Percentiles rank a stretch among this genome's conserved stretches.
Evolutionary conservation across 768 basidiomycete species (phyloP).

Genomic region (Podaxis rugospora): DNA sequence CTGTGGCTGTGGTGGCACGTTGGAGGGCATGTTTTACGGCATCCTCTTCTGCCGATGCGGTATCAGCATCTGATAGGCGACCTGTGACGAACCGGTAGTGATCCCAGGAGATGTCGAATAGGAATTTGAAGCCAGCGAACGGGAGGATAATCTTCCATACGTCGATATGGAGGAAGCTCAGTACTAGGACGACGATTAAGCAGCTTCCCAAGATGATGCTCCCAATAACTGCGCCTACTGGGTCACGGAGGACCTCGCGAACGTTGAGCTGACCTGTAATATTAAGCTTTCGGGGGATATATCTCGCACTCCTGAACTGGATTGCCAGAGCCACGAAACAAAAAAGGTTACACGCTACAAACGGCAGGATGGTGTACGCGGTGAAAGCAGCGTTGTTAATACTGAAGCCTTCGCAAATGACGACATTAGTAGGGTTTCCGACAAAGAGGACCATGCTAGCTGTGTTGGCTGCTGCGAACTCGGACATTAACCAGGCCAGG

Average conservation of each 20-base stretch:
- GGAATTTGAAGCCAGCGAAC: conserved; percentile 68
- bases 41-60: conserved; percentile 17
- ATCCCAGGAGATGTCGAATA: conserved; percentile 63
- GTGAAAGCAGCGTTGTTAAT: conserved; percentile 78
- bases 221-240: conserved; percentile 70
- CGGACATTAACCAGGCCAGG: conserved; percentile 66
- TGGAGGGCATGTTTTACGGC: conserved; percentile 22
- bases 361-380: conserved; percentile 79
- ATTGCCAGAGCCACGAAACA: conserved; percentile 55
- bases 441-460: conserved; percentile 74
- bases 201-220: conserved; percentile 60
- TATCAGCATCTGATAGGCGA: conserved; percentile 15
- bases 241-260: conserved; percentile 66
- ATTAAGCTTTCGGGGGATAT: conserved; percentile 46
- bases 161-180: conserved; percentile 71
- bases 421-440: conserved; percentile 92
- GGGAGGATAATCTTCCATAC: conserved; percentile 86
- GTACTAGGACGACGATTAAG: conserved; percentile 69
- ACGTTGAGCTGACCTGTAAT: conserved; percentile 38
- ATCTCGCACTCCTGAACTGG: conserved; percentile 54
- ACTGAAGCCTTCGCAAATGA: conserved; percentile 82
- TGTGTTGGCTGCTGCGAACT: conserved; percentile 78
- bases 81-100: conserved; percentile 36
- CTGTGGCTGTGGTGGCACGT: conserved; percentile 25
- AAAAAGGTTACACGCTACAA: conserved; percentile 60